Base-by-base conservation (phyloP, 2,329 filamentous ascomycete genomes). In the Huntiella abstrusa region DNA sequence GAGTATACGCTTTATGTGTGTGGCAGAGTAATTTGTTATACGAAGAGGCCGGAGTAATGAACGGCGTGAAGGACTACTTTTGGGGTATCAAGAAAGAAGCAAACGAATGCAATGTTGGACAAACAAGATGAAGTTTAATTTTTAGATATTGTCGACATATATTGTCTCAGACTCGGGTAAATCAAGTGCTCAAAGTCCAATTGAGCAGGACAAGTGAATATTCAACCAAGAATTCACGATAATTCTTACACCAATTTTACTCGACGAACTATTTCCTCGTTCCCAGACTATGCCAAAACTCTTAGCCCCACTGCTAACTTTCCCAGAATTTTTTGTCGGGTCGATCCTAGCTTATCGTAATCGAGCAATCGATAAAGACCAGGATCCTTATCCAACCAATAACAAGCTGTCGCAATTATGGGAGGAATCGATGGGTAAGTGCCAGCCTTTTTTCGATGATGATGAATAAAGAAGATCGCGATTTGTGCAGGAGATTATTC, bases 321-420 rank as follows among this genome's bases (percentile, higher is more conserved):
- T 45, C 46, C 37, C 7, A 17, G 35, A 51, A 51, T 49, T 48
- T 50, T 50, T 52, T 43, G 41, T 42, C 46, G 48, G 51, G 33
- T 43, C 28, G 50, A 37, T 16, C 35, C 13, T 39, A 49, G 49
- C 43, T 47, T 12, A 45, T 39, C 45, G 22, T 39, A 52, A 55
- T 55, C 53, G 50, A 4, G 12, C 35, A 47, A 46, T 50, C 44
- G 44, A 50, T 50, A 37, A 15, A 17, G 17, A 17, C n/a, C 15
- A 34, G 8, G 4, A 22, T 4, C 22, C 48, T 51, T 51, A 51
- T 51, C 48, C 10, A 6, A 4, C 50, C 50, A 51, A 51, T 51
- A 22, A 50, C 1, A 35, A 11, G 8, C 44, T 42, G 49, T 46
- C 47, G 45, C 43, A 50, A 47, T 7, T 33, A 11, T 7, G 39